Conservation (phyloP, 2,329 filamentous ascomycete species). For the Nigrospora osmanthi region DNA sequence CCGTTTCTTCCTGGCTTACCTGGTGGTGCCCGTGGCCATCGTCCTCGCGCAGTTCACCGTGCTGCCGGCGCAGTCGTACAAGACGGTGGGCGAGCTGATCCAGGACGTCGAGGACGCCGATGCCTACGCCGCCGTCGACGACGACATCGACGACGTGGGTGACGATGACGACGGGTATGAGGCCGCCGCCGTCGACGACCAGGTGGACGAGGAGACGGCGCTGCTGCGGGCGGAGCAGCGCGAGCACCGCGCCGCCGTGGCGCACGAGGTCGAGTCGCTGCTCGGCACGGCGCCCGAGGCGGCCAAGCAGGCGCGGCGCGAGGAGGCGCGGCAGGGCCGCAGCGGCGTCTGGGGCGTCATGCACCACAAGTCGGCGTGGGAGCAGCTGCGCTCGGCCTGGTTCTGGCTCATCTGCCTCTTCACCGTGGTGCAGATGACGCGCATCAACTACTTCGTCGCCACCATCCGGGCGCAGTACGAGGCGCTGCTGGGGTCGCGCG, state of each 20-base stretch:
- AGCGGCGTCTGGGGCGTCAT: conserved; percentile 83
- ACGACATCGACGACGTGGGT: conserved; percentile 13
- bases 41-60: conserved; percentile 58
- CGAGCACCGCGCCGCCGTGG: conserved; percentile 52
- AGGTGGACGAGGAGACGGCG: conserved; percentile 49
- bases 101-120: conserved; percentile 55
- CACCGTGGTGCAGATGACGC: conserved; percentile 68
- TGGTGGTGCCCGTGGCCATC: conserved; percentile 62
- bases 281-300: conserved; percentile 53
- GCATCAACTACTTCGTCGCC: conserved; percentile 90
- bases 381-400: conserved; percentile 77
- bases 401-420: conserved; percentile 79
- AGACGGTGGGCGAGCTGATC: conserved; percentile 77
- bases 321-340: conserved; percentile 61
- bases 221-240: conserved; percentile 48
- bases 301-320: conserved; percentile 54
- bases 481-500: conserved; percentile 57
- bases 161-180: conserved; percentile 15
- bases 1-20: conserved; percentile 65
- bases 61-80: conserved; percentile 72
- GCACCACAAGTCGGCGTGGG: conserved; percentile 60
- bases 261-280: conserved; percentile 65
- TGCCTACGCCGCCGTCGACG: no score
- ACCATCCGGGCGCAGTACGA: conserved; percentile 78
- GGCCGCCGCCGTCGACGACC: conserved; percentile 39